Base-by-base conservation (phyloP, 2,329 filamentous ascomycete species). In the Ophiocordyceps camponoti-saundersi region DNA sequence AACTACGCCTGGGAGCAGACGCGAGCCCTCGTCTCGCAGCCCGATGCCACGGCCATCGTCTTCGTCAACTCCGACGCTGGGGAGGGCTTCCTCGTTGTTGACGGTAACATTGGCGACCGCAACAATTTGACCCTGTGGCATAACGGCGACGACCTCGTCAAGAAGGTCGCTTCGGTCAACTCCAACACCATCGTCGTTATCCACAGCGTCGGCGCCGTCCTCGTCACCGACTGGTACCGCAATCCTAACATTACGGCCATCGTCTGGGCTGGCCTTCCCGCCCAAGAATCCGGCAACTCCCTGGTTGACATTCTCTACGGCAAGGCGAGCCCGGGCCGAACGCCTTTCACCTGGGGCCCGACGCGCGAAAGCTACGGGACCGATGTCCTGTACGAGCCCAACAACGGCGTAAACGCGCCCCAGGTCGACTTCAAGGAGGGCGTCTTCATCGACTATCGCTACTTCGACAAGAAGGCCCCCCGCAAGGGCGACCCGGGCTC, bases 81-180 rank as follows among this genome's bases (percentile, higher is more conserved):
- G 46, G 92, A 96, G 65, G 88, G 86, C 6, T 95, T 77, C 65
- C 87, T 96, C 57, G 73, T 66, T 26, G 76, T 93, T 1, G 90
- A 89, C 51, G 82, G 78, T 47, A 95, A 95, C 60, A 69, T 73
- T 49, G 92, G 92, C 48, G 90, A 96, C 62, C 82, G 92, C 46
- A 88, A 89, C 57, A 95, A 98, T 65, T 71, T 98, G 36, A 95
- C 88, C 0, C 70, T 95, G 0, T 96, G 90, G 90, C 72, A 81
- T 50, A 74, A 80, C 49, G 89, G 86, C 40, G 87, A 96, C 46
- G 71, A 74, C 1, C 66, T 96, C 47, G 84, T 96, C 64, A 75
- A 83, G 63, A 87, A 83, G 44, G 85, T 95, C 12, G 80, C 86
- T 1, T 71, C 79, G 8, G 60, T 79, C 51, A 89, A 82, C 70